Evolutionary conservation across 2,329 filamentous ascomycete genomes (phyloP).

Genomic region (Paracoccidioides brasiliensis): DNA sequence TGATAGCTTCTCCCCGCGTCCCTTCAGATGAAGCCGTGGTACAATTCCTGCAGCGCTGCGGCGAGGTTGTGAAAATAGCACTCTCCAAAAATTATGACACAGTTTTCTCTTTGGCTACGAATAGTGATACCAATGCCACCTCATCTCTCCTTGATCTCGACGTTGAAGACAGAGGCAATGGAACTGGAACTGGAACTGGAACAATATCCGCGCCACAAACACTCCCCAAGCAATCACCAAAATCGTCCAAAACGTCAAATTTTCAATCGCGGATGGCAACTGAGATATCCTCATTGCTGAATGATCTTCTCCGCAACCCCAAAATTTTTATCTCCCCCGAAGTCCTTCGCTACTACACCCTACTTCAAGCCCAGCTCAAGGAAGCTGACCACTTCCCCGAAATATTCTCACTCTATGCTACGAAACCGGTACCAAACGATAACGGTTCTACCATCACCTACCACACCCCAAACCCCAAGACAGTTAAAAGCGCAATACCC

Average conservation of each 20-base stretch:
- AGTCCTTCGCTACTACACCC: constrained; percentile 61
- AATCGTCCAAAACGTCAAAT: constrained; percentile 15
- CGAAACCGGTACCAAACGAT: constrained; percentile 60
- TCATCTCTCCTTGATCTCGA: constrained; percentile 31
- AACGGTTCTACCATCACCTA: constrained; percentile 48
- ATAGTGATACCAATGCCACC: constrained; percentile 24
- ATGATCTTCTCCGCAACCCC: constrained; percentile 57
- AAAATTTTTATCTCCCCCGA: constrained; percentile 67
- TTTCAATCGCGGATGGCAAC: constrained; percentile 27
- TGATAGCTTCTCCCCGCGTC: constrained; percentile 20
- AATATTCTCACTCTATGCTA: constrained; percentile 68
- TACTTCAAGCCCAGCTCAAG: constrained; percentile 59
- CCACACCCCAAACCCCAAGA: constrained; percentile 51
- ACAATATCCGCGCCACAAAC: constrained; percentile 16
- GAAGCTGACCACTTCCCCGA: constrained; percentile 65
- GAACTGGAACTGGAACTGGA: neutral
- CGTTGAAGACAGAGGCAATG: constrained; percentile 3
- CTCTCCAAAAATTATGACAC: constrained; percentile 17
- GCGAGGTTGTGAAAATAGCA: constrained; percentile 21
- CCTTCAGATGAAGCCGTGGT: constrained; percentile 25
- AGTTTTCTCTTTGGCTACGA: constrained; percentile 8
- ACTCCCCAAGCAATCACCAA: constrained; percentile 13
- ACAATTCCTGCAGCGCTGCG: constrained; percentile 23
- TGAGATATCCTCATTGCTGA: constrained; percentile 44
- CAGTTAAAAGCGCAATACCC: constrained; percentile 58